A percentile compares a stretch with the other conserved stretches of the same genome.
Conservation (phyloP, 2,329 filamentous ascomycete genomes). For the Claviceps fusiformis region DNA sequence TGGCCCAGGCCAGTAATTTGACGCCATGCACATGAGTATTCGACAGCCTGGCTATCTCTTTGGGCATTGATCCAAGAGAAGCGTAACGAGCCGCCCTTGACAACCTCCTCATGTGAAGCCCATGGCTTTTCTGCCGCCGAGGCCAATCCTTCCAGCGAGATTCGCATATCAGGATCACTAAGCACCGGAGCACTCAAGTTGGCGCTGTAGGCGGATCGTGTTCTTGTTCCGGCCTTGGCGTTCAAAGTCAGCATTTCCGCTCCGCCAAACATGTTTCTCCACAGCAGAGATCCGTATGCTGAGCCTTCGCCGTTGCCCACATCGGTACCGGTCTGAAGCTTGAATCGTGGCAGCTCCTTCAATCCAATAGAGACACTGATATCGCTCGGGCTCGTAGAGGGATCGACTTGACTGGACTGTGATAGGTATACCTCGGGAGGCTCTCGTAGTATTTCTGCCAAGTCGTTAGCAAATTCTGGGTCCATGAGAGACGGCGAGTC, state of each 20-base stretch:
- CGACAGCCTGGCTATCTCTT: conserved; percentile 61
- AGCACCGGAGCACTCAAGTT: conserved; percentile 71
- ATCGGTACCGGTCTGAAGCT: conserved; percentile 89
- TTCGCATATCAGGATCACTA: conserved; percentile 67
- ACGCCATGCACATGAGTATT: conserved; percentile 73
- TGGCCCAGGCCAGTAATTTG: conserved; percentile 69
- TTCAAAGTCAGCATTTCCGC: conserved; percentile 82
- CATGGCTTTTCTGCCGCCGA: conserved; percentile 81
- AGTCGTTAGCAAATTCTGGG: conserved; percentile 14
- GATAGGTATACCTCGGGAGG: conserved; percentile 74
- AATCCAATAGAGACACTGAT: conserved; percentile 74
- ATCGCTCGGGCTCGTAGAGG: conserved; percentile 60
- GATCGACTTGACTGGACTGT: conserved; percentile 53
- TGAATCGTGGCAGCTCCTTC: conserved; percentile 68
- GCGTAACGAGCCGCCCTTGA: conserved; percentile 65
- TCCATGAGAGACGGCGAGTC: not conserved
- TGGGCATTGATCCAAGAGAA: conserved; percentile 56
- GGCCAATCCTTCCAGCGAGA: conserved; percentile 67
- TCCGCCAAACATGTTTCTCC: conserved; percentile 88
- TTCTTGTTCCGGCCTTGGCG: conserved; percentile 78
- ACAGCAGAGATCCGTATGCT: conserved; percentile 73
- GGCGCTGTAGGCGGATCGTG: conserved; percentile 80
- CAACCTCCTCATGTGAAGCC: conserved; percentile 84
- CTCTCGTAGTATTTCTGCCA: conserved; percentile 70
- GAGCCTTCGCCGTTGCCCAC: conserved; percentile 89